Base-by-base conservation (phyloP, 2,329 filamentous ascomycete species). In the Parastagonospora avenae region DNA sequence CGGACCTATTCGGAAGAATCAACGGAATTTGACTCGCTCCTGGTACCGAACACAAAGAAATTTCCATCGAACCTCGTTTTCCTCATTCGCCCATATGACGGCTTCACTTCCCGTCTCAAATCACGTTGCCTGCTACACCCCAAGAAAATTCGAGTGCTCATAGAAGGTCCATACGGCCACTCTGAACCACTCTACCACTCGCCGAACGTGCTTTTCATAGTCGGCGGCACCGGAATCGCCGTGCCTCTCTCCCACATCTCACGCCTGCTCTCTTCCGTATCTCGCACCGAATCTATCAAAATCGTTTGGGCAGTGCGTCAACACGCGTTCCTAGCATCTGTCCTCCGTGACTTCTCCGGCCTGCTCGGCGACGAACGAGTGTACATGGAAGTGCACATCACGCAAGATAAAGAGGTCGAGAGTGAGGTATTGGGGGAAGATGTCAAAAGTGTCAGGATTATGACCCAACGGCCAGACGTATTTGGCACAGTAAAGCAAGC, bases 91-190 rank as follows among this genome's bases (percentile, higher is more conserved):
- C 80, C 80, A 0, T 81, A 79, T 57, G 69, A 77, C 42, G 79
- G 80, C 42, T 81, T 80, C 72, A 83, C 80, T 2, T 74, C 70
- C 4, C 71, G 76, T n/a, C 73, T 82, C 8, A 35, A 60, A 63
- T 14, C 55, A 43, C 28, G 60, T 39, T 60, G 56, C 16, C 55
- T 60, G 15, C 50, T 10, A 11, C 52, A 55, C 29, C 60, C 64
- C 10, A 66, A 64, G 12, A 61, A 64, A 4, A 59, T 73, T 2
- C 73, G 59, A 1, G 69, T 82, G 35, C 72, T 82, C 2, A 60
- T 82, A 8, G 80, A 83, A 63, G 80, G 80, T 0, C 80, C 80
- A 0, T 82, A 82, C 49, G 80, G 80, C 4, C 67, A 76, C 28
- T 63, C 64, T 4, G 67, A 73, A 5, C 74, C 76, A 1, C 60